Percentiles rank a stretch among this genome's conserved stretches.
Evolutionary conservation across 805 yeast species (phyloP).

Genomic region (Komagataella kurtzmanii): DNA sequence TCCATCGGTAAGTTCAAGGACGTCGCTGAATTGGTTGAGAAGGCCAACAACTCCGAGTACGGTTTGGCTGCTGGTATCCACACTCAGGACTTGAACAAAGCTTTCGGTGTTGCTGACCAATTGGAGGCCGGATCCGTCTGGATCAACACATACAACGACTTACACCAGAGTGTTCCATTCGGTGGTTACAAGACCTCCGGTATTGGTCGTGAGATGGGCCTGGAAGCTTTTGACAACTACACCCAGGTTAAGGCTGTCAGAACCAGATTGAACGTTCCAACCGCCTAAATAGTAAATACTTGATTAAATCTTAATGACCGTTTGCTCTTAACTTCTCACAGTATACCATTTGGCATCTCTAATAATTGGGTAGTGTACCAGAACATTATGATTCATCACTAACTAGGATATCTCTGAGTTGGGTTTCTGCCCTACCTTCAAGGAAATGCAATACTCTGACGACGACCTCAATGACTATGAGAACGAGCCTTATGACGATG

Average conservation of each 20-base stretch:
- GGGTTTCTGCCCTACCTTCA: neutral
- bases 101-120: slow-evolving; percentile 60
- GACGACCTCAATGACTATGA: slow-evolving; percentile 1
- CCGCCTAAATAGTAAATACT: neutral
- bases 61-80: slow-evolving; percentile 91
- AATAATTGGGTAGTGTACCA: neutral
- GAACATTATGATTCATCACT: neutral
- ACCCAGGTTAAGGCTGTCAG: slow-evolving; percentile 82
- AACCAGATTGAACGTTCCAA: slow-evolving; percentile 12
- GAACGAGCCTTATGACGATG: slow-evolving; percentile 14
- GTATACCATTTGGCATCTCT: neutral
- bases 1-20: slow-evolving; percentile 70
- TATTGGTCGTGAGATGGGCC: slow-evolving; percentile 88
- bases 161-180: slow-evolving; percentile 80
- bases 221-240: slow-evolving; percentile 74
- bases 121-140: slow-evolving; percentile 84
- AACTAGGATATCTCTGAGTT: neutral
- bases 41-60: slow-evolving; percentile 72
- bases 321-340: neutral
- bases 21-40: slow-evolving; percentile 63
- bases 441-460: neutral
- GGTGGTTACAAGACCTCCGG: slow-evolving; percentile 91
- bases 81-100: slow-evolving; percentile 61
- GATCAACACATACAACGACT: slow-evolving; percentile 83
- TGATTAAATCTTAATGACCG: neutral